These are phyloP conservation scores for Talaromyces verruculosus DNA, from an alignment of 2,329 filamentous ascomycete species.

Conservation along the genomic window DNA sequence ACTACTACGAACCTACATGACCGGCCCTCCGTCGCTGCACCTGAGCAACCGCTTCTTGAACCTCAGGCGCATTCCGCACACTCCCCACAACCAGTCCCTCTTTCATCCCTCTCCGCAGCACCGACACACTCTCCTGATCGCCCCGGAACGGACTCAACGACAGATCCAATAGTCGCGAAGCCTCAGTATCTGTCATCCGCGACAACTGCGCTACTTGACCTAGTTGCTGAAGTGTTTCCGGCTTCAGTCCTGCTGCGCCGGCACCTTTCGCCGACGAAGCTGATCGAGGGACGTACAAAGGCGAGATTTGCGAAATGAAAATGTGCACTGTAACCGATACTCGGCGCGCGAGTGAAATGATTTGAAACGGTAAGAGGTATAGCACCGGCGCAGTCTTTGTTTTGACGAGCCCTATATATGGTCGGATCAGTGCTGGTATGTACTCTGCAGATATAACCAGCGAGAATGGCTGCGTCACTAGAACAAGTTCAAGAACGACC, in stretches of 20 bases:
- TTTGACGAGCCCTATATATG: slow-evolving; percentile 37
- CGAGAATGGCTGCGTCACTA: slow-evolving; percentile 54
- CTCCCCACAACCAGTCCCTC: slow-evolving; percentile 88
- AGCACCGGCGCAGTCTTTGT: slow-evolving; percentile 46
- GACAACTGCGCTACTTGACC: slow-evolving; percentile 64
- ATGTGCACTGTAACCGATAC: slow-evolving; percentile 77
- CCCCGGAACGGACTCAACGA: slow-evolving; percentile 78
- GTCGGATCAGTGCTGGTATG: slow-evolving; percentile 33
- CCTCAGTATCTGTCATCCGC: slow-evolving; percentile 65
- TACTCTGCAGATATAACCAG: slow-evolving; percentile 38
- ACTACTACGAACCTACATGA: slow-evolving; percentile 1
- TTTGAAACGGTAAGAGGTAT: slow-evolving; percentile 73
- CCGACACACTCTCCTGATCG: slow-evolving; percentile 64
- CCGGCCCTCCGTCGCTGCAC: slow-evolving; percentile 59
- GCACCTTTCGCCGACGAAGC: slow-evolving; percentile 27
- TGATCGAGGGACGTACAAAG: slow-evolving; percentile 51
- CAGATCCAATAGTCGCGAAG: slow-evolving; percentile 67
- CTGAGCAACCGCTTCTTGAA: slow-evolving; percentile 72
- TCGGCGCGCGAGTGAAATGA: slow-evolving; percentile 72
- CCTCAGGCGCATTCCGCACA: slow-evolving; percentile 75
- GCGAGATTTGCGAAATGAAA: slow-evolving; percentile 76
- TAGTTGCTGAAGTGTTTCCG: slow-evolving; percentile 62
- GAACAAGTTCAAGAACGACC: slow-evolving; percentile 57
- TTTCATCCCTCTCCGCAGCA: slow-evolving; percentile 70
- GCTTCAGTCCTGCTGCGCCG: slow-evolving; percentile 33